These are phyloP conservation scores for Hypoxylon crocopeplum DNA, from an alignment of 495 filamentous ascomycete genomes.

Conservation along the genomic window DNA sequence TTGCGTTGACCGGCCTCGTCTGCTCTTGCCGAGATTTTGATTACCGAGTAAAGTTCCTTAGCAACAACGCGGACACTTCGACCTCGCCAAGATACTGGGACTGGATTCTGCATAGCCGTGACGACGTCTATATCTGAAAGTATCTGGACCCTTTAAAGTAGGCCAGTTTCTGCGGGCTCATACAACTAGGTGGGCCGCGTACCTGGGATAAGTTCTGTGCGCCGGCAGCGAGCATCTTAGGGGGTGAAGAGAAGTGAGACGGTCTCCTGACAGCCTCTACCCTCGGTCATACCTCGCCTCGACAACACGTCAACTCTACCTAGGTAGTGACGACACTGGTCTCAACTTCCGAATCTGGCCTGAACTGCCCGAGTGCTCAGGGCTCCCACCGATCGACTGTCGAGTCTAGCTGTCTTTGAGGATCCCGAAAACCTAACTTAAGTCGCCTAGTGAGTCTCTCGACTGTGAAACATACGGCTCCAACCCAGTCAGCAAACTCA, in stretches of 20 bases:
- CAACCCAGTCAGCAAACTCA: not conserved
- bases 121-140: conserved; percentile 2
- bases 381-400: conserved; percentile 2
- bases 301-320: conserved; percentile 3
- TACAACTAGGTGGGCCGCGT: conserved; percentile 15
- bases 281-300: conserved; percentile 12
- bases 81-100: not conserved
- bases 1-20: conserved; percentile 3
- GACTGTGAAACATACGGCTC: conserved; percentile 6
- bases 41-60: not conserved
- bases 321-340: not conserved
- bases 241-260: conserved; percentile 6
- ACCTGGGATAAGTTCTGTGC: conserved; percentile 21
- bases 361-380: not conserved
- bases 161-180: conserved; percentile 4
- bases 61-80: not conserved
- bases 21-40: not conserved
- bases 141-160: conserved; percentile 3
- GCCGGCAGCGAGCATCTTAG: conserved; percentile 4
- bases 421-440: conserved; percentile 10
- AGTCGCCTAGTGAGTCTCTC: not conserved
- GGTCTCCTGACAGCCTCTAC: not conserved
- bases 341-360: conserved; percentile 9
- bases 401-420: not conserved
- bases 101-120: conserved; percentile 1